phyloP scores from a whole-genome alignment of 2,329 filamentous ascomycete species.

The Fusarium lyarnte region DNA sequence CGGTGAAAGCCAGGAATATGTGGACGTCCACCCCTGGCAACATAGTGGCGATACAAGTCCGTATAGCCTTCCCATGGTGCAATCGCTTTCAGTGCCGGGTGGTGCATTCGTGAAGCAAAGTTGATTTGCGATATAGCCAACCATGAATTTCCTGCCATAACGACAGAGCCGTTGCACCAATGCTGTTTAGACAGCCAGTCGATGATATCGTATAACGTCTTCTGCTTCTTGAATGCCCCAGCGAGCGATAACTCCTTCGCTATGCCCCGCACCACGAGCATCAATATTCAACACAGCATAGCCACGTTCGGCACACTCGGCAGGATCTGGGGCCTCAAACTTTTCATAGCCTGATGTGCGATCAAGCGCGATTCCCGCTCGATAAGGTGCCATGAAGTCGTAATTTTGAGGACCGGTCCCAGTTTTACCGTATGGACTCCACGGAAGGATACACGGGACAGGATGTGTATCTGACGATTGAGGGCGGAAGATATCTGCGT shows the following conservation, averaged over 20 bases:
- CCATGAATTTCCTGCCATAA: slow-evolving; percentile 15
- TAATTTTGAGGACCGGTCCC: not conserved
- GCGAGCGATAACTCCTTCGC: not conserved
- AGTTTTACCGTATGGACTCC: slow-evolving; percentile 15
- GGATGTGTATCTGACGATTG: not conserved
- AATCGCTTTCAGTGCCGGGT: slow-evolving; percentile 12
- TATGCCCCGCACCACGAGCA: not conserved
- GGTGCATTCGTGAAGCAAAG: not conserved
- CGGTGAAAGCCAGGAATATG: slow-evolving; percentile 17
- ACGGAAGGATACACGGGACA: slow-evolving; percentile 8
- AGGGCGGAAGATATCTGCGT: slow-evolving; percentile 14
- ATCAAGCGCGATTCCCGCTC: not conserved
- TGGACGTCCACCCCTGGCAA: slow-evolving; percentile 39
- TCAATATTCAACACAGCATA: slow-evolving; percentile 14
- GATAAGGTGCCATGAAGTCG: slow-evolving; percentile 9
- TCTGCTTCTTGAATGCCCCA: slow-evolving; percentile 13
- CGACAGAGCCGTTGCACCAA: slow-evolving; percentile 14
- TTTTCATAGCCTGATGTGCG: slow-evolving; percentile 11
- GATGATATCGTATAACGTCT: slow-evolving; percentile 15
- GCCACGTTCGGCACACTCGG: slow-evolving; percentile 1
- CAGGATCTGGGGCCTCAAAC: slow-evolving; percentile 16
- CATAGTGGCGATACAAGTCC: slow-evolving; percentile 27
- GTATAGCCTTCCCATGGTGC: slow-evolving; percentile 18
- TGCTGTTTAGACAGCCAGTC: not conserved
- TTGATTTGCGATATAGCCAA: slow-evolving; percentile 11